phyloP scores from a whole-genome alignment of 345 rosid species.

The Citrus reticulata region DNA sequence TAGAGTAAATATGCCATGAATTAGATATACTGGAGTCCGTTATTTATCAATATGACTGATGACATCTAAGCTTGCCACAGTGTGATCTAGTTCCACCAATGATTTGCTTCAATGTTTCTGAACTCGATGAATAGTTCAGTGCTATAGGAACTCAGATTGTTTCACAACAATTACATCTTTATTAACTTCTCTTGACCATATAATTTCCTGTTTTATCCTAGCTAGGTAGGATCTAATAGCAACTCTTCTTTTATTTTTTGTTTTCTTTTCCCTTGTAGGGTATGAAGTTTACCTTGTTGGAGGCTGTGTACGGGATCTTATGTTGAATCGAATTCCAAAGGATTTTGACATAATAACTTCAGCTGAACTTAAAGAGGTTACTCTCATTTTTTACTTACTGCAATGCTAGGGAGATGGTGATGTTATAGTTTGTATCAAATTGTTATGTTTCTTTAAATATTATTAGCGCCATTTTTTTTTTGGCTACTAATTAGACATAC shows the following conservation, averaged over 20 bases:
- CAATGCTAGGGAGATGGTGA: not conserved
- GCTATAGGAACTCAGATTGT: not conserved
- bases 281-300: constrained; percentile 91
- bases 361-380: constrained; percentile 85
- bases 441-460: not conserved
- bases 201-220: not conserved
- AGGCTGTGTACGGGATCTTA: constrained; percentile 95
- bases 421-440: not conserved
- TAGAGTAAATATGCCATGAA: not conserved
- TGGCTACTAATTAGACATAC: not conserved
- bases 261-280: constrained; percentile 34
- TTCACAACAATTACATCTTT: not conserved
- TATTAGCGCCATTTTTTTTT: not conserved
- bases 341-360: constrained; percentile 91
- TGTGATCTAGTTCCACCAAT: no score
- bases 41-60: not conserved
- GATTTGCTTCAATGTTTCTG: not conserved
- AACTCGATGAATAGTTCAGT: not conserved
- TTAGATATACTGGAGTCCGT: not conserved
- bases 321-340: constrained; percentile 71
- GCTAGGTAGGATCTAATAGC: not conserved
- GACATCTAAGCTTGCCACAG: not conserved
- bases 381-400: not conserved
- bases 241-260: not conserved
- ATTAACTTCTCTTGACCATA: not conserved